These are phyloP conservation scores for Pittosporum tobira DNA, from an alignment of 129 eudicot species.

Conservation along the genomic window DNA sequence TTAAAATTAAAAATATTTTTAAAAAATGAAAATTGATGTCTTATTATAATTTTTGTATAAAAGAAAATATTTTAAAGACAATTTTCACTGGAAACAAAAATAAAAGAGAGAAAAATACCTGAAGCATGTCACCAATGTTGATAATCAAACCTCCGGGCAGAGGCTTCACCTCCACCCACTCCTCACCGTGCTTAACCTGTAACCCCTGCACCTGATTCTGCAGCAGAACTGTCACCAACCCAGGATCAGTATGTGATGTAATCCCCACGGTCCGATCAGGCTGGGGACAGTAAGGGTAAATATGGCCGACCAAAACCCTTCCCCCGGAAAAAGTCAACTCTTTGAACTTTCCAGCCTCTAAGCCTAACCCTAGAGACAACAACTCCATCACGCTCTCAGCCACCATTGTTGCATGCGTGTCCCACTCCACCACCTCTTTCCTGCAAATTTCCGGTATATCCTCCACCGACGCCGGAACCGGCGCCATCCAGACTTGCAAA, in stretches of 20 bases:
- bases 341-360: constrained; percentile 16
- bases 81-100: too few relatives aligned
- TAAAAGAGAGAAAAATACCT: background rate
- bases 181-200: constrained; percentile 16
- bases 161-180: constrained; percentile 21
- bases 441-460: constrained; percentile 13
- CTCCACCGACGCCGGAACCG: constrained; percentile 6
- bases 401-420: constrained; percentile 7
- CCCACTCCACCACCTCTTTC: constrained; percentile 20
- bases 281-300: constrained; percentile 16
- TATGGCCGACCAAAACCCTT: constrained; percentile 8
- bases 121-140: constrained; percentile 18
- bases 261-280: constrained; percentile 21
- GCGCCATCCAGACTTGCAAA: constrained; percentile 17
- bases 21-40: too few relatives aligned
- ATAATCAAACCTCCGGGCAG: constrained; percentile 12
- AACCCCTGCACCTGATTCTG: constrained; percentile 18
- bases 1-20: too few relatives aligned
- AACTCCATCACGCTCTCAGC: constrained; percentile 15
- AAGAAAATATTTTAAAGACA: too few relatives aligned
- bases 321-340: constrained; percentile 3
- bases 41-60: too few relatives aligned
- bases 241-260: constrained; percentile 18
- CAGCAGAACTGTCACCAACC: constrained; percentile 7
- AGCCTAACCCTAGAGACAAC: constrained; percentile 14